A percentile compares a stretch with the other conserved stretches of the same genome.
phyloP scores from a whole-genome alignment of 129 eudicot species.

The Centaurea solstitialis region DNA sequence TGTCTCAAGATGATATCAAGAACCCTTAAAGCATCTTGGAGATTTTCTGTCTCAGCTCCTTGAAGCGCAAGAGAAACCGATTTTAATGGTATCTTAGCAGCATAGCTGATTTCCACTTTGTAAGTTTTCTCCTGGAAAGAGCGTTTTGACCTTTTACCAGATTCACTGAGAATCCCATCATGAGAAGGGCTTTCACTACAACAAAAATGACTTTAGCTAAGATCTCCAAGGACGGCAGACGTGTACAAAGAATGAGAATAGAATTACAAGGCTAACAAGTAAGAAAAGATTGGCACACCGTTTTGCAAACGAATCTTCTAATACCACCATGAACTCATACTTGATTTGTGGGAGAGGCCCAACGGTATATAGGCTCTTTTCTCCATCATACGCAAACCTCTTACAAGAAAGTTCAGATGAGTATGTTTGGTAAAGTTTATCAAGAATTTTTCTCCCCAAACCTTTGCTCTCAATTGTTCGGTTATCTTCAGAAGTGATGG shows the following conservation, averaged over 20 bases:
- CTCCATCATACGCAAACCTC: conserved; percentile 88
- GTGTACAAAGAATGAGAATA: neutral
- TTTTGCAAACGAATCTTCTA: conserved; percentile 65
- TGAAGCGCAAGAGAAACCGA: conserved; percentile 56
- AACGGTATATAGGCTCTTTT: conserved; percentile 67
- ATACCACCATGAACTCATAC: conserved; percentile 65
- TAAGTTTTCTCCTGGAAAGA: conserved; percentile 61
- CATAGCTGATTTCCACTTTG: conserved; percentile 64
- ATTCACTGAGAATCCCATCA: conserved; percentile 40
- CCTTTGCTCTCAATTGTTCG: conserved; percentile 56
- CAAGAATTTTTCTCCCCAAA: conserved; percentile 61
- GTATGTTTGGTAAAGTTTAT: conserved; percentile 62
- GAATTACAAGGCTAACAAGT: neutral
- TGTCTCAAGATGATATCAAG: conserved; percentile 83
- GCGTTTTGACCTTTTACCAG: conserved; percentile 67
- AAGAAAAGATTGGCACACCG: conserved; percentile 40
- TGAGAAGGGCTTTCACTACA: conserved; percentile 44
- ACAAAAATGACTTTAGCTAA: conserved; percentile 13
- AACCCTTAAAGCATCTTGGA: conserved; percentile 80
- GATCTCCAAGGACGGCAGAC: neutral
- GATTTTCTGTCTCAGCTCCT: conserved; percentile 56
- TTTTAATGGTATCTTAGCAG: conserved; percentile 64
- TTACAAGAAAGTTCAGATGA: conserved; percentile 72
- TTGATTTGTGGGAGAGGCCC: conserved; percentile 69
- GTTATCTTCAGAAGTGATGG: conserved; percentile 57